Evolutionary conservation across 2,329 filamentous ascomycete genomes (phyloP), one percentile per base, ranked within the genome.

Genomic region (Trichophyton equinum): DNA sequence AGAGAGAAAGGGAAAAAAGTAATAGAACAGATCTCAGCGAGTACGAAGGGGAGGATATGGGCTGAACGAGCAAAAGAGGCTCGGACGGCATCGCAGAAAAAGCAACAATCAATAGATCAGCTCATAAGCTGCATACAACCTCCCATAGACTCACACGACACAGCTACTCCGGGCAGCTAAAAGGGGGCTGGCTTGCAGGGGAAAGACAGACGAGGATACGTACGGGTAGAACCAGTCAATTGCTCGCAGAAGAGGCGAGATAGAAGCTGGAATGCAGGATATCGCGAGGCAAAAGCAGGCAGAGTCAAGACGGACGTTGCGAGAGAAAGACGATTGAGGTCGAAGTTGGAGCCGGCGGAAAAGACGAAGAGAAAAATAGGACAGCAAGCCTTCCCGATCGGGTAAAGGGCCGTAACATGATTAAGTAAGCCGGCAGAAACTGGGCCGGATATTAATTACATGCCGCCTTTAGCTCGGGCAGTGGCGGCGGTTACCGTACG

Each of bases 381-480:
- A 55, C 51, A 55, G 51, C 51, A 55, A 36, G 51, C 11, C 51
- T 13, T 36, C 51, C 51, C 51, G 51, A 55, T 55, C 51, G 27
- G 51, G 51, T 33, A 55, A 55, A 18, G 51, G 27, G 20, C 51
- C 51, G 51, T 55, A 30, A 55, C 15, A n/a, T 33, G 27, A 7
- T 36, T 55, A 36, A 3, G 30, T 33, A 36, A 55, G 27, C 27
- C 27, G 44, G 44, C 44, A 47, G 44, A 47, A 51, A 27, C 20
- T 22, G 46, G 44, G 3, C 51, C 25, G 51, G 51, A 55, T 55
- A 55, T 33, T 55, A 55, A 55, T 55, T 36, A 36, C 51, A 33
- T 55, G 51, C 51, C 51, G 51, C 51, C 27, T 55, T 55, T 33
- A 55, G 47, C 51, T 55, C 51, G 51, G 51, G 51, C 51, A 36